Percentiles rank a stretch among this genome's conserved stretches.
phyloP scores from a whole-genome alignment of 345 rosid genomes.

The Pistacia vera region DNA sequence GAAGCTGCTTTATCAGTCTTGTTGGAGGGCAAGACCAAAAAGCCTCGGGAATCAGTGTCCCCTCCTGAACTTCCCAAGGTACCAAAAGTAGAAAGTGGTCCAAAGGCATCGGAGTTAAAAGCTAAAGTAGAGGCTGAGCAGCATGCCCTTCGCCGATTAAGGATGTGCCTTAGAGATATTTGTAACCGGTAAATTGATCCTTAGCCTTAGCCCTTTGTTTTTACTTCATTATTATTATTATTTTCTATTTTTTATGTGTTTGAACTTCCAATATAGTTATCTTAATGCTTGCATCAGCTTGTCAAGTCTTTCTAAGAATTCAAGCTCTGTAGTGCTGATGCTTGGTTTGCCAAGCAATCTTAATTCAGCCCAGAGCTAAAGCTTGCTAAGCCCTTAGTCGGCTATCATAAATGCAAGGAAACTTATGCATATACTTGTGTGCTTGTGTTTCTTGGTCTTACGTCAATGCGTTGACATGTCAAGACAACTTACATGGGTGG shows the following conservation, averaged over 20 bases:
- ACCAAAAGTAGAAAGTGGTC: constrained; percentile 78
- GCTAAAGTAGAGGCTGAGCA: constrained; percentile 99
- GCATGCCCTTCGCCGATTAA: constrained; percentile 94
- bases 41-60: constrained; percentile 42
- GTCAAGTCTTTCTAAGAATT: no score
- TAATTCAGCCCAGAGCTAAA: no score
- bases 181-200: constrained; percentile 75
- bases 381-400: no score
- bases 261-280: background rate
- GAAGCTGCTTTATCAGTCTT: constrained; percentile 91
- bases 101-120: constrained; percentile 88
- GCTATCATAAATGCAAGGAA: no score
- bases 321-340: background rate
- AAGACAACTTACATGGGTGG: no score
- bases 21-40: constrained; percentile 52
- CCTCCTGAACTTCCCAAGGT: constrained; percentile 86
- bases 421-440: no score
- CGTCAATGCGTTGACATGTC: no score
- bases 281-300: background rate
- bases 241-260: background rate
- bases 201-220: background rate
- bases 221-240: background rate
- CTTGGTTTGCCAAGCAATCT: no score
- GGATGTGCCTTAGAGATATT: constrained; percentile 99
- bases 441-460: no score